A percentile compares a stretch with the other conserved stretches of the same genome.
Conservation (phyloP, 495 filamentous ascomycete genomes). For the Opeltia flavorubescens region DNA sequence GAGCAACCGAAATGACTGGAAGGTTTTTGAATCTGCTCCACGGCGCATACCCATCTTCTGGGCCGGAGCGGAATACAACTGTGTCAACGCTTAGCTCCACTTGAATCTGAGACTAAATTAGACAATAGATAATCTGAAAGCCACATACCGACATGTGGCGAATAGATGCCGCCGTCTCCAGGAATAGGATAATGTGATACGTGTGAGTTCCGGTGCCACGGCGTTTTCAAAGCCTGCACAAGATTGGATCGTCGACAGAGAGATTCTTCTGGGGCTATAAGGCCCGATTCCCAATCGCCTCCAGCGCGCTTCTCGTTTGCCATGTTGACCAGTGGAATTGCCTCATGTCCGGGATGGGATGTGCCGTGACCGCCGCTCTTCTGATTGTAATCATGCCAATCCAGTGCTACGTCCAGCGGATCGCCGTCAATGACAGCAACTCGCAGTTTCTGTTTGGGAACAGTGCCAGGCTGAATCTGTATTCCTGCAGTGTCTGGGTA, state of each 20-base stretch:
- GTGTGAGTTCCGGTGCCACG: conserved; percentile 24
- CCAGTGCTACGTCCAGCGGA: conserved; percentile 52
- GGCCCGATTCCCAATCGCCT: conserved; percentile 64
- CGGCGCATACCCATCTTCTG: conserved; percentile 27
- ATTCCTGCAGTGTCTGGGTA: conserved; percentile 23
- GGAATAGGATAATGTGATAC: conserved; percentile 54
- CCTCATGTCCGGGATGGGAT: conserved; percentile 5
- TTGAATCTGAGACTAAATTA: neutral
- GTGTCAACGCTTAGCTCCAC: neutral
- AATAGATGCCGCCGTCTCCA: conserved; percentile 51
- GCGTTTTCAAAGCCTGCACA: conserved; percentile 44
- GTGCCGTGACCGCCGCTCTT: conserved; percentile 1
- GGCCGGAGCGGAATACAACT: conserved; percentile 40
- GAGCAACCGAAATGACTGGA: conserved; percentile 57
- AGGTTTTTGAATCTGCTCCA: conserved; percentile 32
- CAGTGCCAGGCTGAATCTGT: conserved; percentile 12
- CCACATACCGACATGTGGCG: conserved; percentile 45
- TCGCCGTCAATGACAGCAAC: conserved; percentile 47
- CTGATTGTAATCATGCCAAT: conserved; percentile 34
- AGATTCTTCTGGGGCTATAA: conserved; percentile 57
- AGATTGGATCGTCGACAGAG: conserved; percentile 60
- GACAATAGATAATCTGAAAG: neutral
- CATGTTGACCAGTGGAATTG: conserved; percentile 56
- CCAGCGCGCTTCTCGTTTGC: conserved; percentile 63
- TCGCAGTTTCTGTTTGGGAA: conserved; percentile 19